Conservation (phyloP, 2,329 filamentous ascomycete species). For the Coniochaeta sp. region DNA sequence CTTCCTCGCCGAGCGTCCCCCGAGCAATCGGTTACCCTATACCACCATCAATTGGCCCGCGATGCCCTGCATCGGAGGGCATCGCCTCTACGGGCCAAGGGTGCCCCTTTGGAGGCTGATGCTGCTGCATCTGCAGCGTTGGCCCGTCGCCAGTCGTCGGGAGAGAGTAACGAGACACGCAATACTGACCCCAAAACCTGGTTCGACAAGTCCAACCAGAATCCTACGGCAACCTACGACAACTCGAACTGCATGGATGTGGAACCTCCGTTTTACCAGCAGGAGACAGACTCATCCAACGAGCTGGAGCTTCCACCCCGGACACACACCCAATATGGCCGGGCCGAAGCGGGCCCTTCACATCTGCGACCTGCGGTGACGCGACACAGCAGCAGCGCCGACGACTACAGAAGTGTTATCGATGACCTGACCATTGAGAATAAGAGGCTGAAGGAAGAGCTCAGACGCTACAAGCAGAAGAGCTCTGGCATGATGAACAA, state of each 20-base stretch:
- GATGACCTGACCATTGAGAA: conserved; percentile 83
- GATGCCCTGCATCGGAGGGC: too few relatives aligned
- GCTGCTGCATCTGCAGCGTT: too few relatives aligned
- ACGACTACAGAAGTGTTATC: conserved; percentile 75
- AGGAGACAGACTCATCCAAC: conserved; percentile 42
- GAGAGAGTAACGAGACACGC: conserved; percentile 39
- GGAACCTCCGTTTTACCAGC: conserved; percentile 49
- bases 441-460: conserved; percentile 64
- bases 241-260: conserved; percentile 38
- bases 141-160: conserved; percentile 29
- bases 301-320: conserved; percentile 27
- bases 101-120: conserved; percentile 4
- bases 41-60: conserved; percentile 35
- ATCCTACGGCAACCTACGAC: conserved; percentile 34
- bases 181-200: conserved; percentile 44
- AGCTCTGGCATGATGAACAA: conserved; percentile 60
- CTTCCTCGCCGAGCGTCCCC: conserved; percentile 36
- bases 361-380: conserved; percentile 23
- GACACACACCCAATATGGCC: conserved; percentile 12
- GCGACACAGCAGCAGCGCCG: conserved; percentile 51
- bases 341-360: neutral
- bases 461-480: conserved; percentile 63
- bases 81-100: conserved; percentile 10
- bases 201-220: conserved; percentile 47
- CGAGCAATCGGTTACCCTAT: conserved; percentile 38